Evolutionary conservation across 257 asterid species (phyloP).

Genomic region (Prunella vulgaris): DNA sequence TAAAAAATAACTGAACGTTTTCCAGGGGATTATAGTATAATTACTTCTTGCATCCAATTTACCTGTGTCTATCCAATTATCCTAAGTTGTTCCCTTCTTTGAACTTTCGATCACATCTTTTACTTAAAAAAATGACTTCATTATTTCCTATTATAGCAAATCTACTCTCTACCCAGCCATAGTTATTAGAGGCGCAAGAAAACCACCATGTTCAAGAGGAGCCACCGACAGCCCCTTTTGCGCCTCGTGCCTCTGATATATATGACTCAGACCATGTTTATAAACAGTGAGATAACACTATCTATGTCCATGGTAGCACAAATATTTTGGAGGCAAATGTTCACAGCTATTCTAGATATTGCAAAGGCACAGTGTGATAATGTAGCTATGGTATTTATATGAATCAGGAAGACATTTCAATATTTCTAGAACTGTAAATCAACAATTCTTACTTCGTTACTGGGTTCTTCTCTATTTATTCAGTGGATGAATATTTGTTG

Average conservation of each 20-base stretch:
- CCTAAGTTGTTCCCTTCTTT: background rate
- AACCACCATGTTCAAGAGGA: no score
- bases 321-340: conserved; percentile 7
- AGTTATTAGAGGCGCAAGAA: no score
- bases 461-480: background rate
- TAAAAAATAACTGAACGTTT: no score
- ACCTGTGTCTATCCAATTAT: background rate
- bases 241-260: no score
- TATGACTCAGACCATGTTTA: background rate
- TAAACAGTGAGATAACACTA: background rate
- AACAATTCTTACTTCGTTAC: conserved; percentile 9
- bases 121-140: background rate
- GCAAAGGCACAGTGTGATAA: conserved; percentile 2
- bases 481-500: conserved; percentile 17
- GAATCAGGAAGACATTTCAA: background rate
- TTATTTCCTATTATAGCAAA: background rate
- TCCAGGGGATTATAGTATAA: background rate
- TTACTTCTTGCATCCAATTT: background rate
- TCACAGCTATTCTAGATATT: background rate
- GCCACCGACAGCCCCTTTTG: no score
- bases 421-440: conserved; percentile 2
- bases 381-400: conserved; percentile 2
- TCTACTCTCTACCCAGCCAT: background rate
- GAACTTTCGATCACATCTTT: background rate
- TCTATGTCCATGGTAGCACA: background rate